Percentiles rank a stretch among this genome's conserved stretches.
Conservation (phyloP, 1,284 basidiomycete genomes). For the Melampsora medusae region DNA sequence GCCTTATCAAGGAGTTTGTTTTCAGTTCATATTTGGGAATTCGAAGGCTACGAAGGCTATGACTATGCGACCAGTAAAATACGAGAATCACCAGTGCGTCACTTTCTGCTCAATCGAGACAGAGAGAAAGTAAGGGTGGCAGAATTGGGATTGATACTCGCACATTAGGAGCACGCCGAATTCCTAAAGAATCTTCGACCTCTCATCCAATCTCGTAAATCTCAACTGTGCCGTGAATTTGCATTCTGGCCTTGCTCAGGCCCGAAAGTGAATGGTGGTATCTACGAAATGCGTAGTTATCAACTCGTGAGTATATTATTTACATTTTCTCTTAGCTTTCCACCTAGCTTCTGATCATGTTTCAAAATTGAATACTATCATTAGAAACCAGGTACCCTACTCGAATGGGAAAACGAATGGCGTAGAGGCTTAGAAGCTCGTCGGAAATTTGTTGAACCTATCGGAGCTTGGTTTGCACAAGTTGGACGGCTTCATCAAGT, state of each 20-base stretch:
- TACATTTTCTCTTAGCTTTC: neutral
- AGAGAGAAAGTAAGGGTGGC: neutral
- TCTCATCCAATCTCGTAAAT: conserved; percentile 39
- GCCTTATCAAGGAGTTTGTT: neutral
- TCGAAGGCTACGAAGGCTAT: conserved; percentile 42
- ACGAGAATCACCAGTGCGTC: conserved; percentile 25
- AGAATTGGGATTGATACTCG: neutral
- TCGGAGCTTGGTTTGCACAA: conserved; percentile 92
- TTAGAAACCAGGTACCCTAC: conserved; percentile 68
- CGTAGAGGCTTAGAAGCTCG: conserved; percentile 82
- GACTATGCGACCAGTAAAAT: conserved; percentile 27
- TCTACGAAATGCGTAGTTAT: conserved; percentile 87
- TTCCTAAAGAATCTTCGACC: conserved; percentile 26
- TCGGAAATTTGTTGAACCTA: conserved; percentile 67
- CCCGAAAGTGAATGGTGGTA: conserved; percentile 75
- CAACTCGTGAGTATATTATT: conserved; percentile 51
- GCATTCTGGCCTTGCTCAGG: conserved; percentile 86
- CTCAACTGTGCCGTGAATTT: conserved; percentile 72
- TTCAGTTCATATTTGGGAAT: conserved; percentile 41
- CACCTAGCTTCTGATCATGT: neutral
- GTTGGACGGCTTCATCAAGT: conserved; percentile 72
- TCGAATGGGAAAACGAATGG: conserved; percentile 93
- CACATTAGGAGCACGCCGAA: conserved; percentile 23
- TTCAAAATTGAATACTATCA: neutral
- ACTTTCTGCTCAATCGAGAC: neutral